Conservation (phyloP, 441 rosid genomes). For the Brassica balearica region DNA sequence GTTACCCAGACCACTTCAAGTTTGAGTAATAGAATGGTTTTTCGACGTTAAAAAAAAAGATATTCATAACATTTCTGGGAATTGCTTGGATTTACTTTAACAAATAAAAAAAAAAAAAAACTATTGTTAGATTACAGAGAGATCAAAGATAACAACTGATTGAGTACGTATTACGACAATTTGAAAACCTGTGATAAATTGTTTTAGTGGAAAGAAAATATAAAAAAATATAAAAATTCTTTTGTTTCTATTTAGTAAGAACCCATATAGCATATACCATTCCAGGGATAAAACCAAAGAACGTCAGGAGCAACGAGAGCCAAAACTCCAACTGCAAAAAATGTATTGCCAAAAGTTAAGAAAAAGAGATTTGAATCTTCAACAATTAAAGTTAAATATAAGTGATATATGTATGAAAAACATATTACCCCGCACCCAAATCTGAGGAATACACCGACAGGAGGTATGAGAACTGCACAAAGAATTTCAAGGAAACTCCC, state of each 20-base stretch:
- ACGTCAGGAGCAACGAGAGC: constrained; percentile 36
- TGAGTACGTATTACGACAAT: background rate
- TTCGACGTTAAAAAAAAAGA: no score
- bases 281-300: constrained; percentile 40
- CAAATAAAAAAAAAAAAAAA: no score
- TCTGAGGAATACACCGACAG: constrained; percentile 89
- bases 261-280: constrained; percentile 40
- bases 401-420: constrained; percentile 2
- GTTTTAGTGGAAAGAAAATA: background rate
- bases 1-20: background rate
- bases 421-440: constrained; percentile 60
- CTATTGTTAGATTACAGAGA: background rate
- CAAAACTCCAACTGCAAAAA: constrained; percentile 43
- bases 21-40: no score
- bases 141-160: background rate
- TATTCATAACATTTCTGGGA: background rate
- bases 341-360: no score
- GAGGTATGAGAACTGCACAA: constrained; percentile 78
- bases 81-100: background rate
- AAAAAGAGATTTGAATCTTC: background rate
- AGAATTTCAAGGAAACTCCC: constrained; percentile 65
- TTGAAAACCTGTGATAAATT: background rate
- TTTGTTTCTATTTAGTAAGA: constrained; percentile 36
- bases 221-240: background rate
- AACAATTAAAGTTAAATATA: constrained; percentile 1